These are phyloP conservation scores for Aeschynomene evenia DNA, from an alignment of 306 rosid genomes.

Conservation along the genomic window DNA sequence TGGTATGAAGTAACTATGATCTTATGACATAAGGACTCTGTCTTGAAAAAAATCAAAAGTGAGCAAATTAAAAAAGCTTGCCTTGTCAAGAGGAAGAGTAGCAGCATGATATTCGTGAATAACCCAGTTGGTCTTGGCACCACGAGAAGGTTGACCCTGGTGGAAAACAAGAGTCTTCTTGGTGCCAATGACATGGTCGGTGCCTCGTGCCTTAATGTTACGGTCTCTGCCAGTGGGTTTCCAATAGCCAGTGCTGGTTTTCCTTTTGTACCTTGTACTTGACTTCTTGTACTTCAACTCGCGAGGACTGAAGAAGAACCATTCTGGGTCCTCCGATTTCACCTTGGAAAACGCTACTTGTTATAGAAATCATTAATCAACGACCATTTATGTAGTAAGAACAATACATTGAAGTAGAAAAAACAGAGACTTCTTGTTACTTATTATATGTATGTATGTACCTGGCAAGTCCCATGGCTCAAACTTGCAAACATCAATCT, in stretches of 20 bases:
- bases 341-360: conserved; percentile 37
- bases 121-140: conserved; percentile 50
- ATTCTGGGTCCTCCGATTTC: conserved; percentile 35
- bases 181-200: conserved; percentile 39
- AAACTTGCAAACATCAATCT: conserved; percentile 35
- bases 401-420: not conserved
- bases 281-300: conserved; percentile 28
- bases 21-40: not conserved
- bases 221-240: conserved; percentile 53
- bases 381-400: not conserved
- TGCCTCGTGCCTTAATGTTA: conserved; percentile 21
- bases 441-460: not conserved
- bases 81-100: conserved; percentile 18
- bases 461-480: conserved; percentile 60
- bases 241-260: conserved; percentile 53
- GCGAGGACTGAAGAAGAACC: conserved; percentile 51
- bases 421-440: not conserved
- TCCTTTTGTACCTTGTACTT: conserved; percentile 29
- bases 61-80: too few species aligned
- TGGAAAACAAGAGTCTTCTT: conserved; percentile 60
- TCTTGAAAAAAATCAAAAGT: too few species aligned
- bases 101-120: conserved; percentile 52
- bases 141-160: conserved; percentile 26
- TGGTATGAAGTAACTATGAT: not conserved
- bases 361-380: not conserved